Percentiles rank a stretch among this genome's conserved stretches.
These are phyloP conservation scores for Phylloporus scabripes DNA, from an alignment of 768 basidiomycete genomes.

Conservation along the genomic window DNA sequence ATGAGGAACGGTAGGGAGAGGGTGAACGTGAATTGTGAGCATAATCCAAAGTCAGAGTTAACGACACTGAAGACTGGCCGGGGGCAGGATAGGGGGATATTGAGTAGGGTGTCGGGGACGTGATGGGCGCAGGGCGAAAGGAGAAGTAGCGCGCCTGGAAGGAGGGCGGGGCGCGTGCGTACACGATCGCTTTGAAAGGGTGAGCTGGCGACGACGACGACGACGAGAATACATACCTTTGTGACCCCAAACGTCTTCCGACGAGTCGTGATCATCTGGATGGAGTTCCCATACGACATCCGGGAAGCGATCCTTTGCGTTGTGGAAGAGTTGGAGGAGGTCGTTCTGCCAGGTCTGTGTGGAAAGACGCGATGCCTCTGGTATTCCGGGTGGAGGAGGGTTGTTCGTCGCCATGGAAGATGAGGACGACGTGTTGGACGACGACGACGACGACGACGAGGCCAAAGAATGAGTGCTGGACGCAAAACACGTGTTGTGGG, in stretches of 20 bases:
- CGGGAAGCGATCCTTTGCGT: slow-evolving; percentile 89
- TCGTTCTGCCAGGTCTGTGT: slow-evolving; percentile 77
- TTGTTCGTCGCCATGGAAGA: slow-evolving; percentile 25
- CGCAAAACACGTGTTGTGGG: slow-evolving; percentile 28
- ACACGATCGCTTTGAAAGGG: slow-evolving; percentile 68
- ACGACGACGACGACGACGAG: slow-evolving; percentile 20
- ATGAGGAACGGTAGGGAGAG: slow-evolving; percentile 40
- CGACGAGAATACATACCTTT: slow-evolving; percentile 58
- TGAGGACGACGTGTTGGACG: slow-evolving; percentile 24
- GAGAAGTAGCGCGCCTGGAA: slow-evolving; percentile 90
- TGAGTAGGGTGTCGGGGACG: slow-evolving; percentile 46
- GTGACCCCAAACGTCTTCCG: slow-evolving; percentile 80
- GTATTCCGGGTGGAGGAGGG: slow-evolving; percentile 27
- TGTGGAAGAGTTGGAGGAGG: slow-evolving; percentile 67
- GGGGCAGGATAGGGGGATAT: slow-evolving; percentile 47
- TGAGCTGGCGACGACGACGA: not conserved
- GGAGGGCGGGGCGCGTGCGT: slow-evolving; percentile 87
- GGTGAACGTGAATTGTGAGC: slow-evolving; percentile 39
- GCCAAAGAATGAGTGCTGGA: slow-evolving; percentile 4
- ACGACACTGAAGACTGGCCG: slow-evolving; percentile 57
- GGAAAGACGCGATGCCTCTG: slow-evolving; percentile 60
- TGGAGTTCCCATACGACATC: slow-evolving; percentile 93
- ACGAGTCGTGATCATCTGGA: slow-evolving; percentile 45
- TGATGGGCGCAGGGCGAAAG: slow-evolving; percentile 53
- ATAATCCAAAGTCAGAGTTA: slow-evolving; percentile 43